Evolutionary conservation across 352 stramenopile genomes (phyloP).

Genomic region (Saprolegnia parasitica): DNA sequence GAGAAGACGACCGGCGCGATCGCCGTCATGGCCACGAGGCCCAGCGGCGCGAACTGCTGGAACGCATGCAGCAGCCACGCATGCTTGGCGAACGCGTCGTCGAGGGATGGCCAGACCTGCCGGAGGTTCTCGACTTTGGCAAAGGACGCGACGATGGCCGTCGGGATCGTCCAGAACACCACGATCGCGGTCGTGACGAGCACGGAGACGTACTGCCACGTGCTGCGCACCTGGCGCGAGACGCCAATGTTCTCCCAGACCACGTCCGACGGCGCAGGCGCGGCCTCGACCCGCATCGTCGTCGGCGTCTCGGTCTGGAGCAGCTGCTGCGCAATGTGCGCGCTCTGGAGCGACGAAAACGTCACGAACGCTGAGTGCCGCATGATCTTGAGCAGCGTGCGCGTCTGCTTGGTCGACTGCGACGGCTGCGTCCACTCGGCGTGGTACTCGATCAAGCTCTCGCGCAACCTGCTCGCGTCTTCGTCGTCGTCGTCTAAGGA

Average conservation of each 20-base stretch:
- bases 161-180: constrained; percentile 81
- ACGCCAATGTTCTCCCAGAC: constrained; percentile 78
- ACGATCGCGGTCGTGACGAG: constrained; percentile 59
- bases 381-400: constrained; percentile 42
- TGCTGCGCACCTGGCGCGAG: constrained; percentile 42
- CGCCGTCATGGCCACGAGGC: constrained; percentile 50
- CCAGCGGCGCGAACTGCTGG: constrained; percentile 68
- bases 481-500: constrained; percentile 37
- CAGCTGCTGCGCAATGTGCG: constrained; percentile 73
- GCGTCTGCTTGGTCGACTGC: not conserved
- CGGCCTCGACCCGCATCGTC: constrained; percentile 63
- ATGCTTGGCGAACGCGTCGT: constrained; percentile 58
- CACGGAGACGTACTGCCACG: constrained; percentile 48
- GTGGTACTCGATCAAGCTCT: constrained; percentile 37
- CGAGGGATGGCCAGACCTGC: constrained; percentile 54
- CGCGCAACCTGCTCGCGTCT: constrained; percentile 25
- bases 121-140: constrained; percentile 63
- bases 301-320: constrained; percentile 67
- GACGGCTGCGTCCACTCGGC: constrained; percentile 35
- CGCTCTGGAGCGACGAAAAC: constrained; percentile 65
- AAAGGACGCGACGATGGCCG: constrained; percentile 66
- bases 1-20: constrained; percentile 62
- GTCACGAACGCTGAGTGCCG: constrained; percentile 70
- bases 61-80: constrained; percentile 53
- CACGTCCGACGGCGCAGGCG: constrained; percentile 57